Percentiles rank a stretch among this genome's conserved stretches.
Conservation (phyloP, 176 grass and related monocot species). For the Oryza brachyantha region DNA sequence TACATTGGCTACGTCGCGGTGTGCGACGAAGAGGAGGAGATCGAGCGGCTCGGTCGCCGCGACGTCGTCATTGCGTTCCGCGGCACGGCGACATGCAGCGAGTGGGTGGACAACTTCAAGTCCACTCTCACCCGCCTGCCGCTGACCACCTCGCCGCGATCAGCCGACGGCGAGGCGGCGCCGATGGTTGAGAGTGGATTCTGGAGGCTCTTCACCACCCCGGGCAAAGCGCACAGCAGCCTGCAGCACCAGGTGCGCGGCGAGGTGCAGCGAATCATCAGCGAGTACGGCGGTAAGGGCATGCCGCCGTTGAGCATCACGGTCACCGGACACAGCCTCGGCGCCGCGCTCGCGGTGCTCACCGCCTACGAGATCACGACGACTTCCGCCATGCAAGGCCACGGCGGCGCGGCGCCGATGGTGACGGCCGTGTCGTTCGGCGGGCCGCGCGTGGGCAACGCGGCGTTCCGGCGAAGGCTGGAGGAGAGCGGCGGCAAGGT, state of each 20-base stretch:
- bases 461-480: constrained; percentile 38
- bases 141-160: neutral
- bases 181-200: constrained; percentile 52
- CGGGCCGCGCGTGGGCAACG: constrained; percentile 53
- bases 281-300: constrained; percentile 26
- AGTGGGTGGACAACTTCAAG: constrained; percentile 49
- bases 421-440: constrained; percentile 53
- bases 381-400: neutral
- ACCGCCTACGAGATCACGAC: constrained; percentile 47
- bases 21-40: constrained; percentile 48
- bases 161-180: neutral
- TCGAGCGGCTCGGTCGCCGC: constrained; percentile 45
- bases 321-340: constrained; percentile 56
- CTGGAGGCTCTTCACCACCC: constrained; percentile 50
- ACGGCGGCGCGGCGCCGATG: neutral
- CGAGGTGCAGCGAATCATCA: constrained; percentile 33
- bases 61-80: constrained; percentile 52
- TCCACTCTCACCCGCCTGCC: constrained; percentile 36
- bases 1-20: constrained; percentile 60
- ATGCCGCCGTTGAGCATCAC: constrained; percentile 46
- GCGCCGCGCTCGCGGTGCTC: constrained; percentile 54
- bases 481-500: constrained; percentile 49
- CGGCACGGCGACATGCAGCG: constrained; percentile 41
- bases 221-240: constrained; percentile 15
- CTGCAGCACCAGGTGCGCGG: constrained; percentile 42